These are phyloP conservation scores for Debaryomyces tyrocola DNA, from an alignment of 805 yeast genomes.

Conservation along the genomic window DNA sequence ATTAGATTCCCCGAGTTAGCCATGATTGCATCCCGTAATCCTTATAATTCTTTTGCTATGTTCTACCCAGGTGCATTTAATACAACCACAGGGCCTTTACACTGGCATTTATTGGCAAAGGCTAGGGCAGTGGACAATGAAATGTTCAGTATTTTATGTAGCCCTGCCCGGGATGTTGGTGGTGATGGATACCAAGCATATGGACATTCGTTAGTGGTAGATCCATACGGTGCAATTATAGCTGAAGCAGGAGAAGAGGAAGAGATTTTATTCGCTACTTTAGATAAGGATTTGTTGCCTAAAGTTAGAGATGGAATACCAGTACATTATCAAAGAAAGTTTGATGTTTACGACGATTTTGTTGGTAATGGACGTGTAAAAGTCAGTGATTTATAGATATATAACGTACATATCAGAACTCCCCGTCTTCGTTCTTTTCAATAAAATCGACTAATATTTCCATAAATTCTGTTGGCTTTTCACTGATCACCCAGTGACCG, in stretches of 20 bases:
- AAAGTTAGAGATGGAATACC: conserved; percentile 42
- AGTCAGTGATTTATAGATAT: conserved; percentile 25
- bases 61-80: conserved; percentile 83
- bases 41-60: conserved; percentile 70
- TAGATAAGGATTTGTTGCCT: conserved; percentile 40
- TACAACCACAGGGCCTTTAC: conserved; percentile 81
- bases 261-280: conserved; percentile 42
- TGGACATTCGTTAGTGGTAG: conserved; percentile 46
- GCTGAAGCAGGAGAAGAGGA: conserved; percentile 50
- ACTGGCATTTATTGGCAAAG: conserved; percentile 75
- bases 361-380: conserved; percentile 27
- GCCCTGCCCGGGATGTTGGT: conserved; percentile 80
- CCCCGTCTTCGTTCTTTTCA: conserved; percentile 42
- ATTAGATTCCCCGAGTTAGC: conserved; percentile 81
- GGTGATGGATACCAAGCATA: conserved; percentile 45
- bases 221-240: conserved; percentile 40
- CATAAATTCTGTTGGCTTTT: conserved; percentile 77
- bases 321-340: conserved; percentile 43
- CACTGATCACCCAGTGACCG: conserved; percentile 93
- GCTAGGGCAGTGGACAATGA: conserved; percentile 77
- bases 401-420: conserved; percentile 1
- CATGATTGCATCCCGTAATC: conserved; percentile 58
- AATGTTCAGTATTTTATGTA: conserved; percentile 71
- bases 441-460: conserved; percentile 62
- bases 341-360: conserved; percentile 41